phyloP scores from a whole-genome alignment of 2,329 filamentous ascomycete species.

The Hymenotorrendiella dingleyae region DNA sequence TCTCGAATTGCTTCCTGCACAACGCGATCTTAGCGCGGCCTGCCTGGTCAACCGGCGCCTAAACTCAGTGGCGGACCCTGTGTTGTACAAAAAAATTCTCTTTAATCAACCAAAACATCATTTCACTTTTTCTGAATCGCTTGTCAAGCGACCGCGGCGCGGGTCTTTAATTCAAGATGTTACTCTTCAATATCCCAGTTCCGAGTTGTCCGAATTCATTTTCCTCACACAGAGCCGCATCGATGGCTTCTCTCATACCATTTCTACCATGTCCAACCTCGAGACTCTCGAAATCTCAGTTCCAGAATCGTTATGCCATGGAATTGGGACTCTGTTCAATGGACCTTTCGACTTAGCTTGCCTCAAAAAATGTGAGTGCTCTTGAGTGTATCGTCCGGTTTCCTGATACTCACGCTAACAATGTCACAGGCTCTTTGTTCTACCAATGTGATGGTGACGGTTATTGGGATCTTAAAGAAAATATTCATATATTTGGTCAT shows the following conservation, averaged over 20 bases:
- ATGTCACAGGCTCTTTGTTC: constrained; percentile 32
- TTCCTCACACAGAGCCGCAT: constrained; percentile 35
- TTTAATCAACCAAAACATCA: constrained; percentile 44
- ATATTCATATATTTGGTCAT: constrained; percentile 46
- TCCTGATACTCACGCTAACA: background rate
- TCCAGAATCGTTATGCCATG: constrained; percentile 38
- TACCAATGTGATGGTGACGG: constrained; percentile 39
- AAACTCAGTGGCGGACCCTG: constrained; percentile 40
- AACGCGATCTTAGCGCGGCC: constrained; percentile 39
- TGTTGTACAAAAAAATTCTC: constrained; percentile 41
- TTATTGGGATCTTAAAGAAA: constrained; percentile 47
- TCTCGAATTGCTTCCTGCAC: constrained; percentile 34
- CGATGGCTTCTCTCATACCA: constrained; percentile 40
- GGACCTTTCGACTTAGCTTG: constrained; percentile 45
- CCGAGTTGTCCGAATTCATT: constrained; percentile 38
- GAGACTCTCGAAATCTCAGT: constrained; percentile 42
- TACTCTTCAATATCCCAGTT: constrained; percentile 40
- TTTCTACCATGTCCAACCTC: constrained; percentile 45
- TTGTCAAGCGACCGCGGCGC: constrained; percentile 39
- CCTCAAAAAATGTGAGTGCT: constrained; percentile 37
- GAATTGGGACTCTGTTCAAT: constrained; percentile 44
- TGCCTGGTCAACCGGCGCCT: constrained; percentile 38
- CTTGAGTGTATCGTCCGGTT: background rate
- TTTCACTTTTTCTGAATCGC: constrained; percentile 43
- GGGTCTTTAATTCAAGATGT: constrained; percentile 42